These are phyloP conservation scores for Wallemia mellicola DNA, from an alignment of 1,284 basidiomycete species.

Conservation along the genomic window DNA sequence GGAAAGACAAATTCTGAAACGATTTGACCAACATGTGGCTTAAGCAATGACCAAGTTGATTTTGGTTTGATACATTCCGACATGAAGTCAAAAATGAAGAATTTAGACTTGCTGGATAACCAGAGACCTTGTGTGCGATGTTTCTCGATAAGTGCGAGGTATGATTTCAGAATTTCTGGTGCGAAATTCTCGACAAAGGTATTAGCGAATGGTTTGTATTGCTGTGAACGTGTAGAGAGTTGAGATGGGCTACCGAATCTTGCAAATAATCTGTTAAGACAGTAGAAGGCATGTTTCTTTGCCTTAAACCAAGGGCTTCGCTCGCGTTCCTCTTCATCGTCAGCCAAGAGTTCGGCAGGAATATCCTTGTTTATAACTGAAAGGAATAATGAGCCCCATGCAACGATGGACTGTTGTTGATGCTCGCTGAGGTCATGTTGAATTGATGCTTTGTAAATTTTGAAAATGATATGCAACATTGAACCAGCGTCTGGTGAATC, in stretches of 20 bases:
- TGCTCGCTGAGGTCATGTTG: constrained; percentile 34
- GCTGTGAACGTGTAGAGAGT: constrained; percentile 33
- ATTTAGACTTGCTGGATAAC: constrained; percentile 50
- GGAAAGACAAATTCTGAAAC: constrained; percentile 52
- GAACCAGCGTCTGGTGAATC: constrained; percentile 32
- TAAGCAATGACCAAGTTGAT: constrained; percentile 50
- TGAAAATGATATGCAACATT: constrained; percentile 49
- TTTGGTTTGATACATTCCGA: constrained; percentile 68
- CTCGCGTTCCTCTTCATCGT: constrained; percentile 40
- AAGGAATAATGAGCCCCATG: constrained; percentile 59
- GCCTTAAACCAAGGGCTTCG: constrained; percentile 54
- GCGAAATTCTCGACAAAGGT: constrained; percentile 49
- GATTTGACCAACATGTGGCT: constrained; percentile 43
- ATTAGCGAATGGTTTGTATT: constrained; percentile 37
- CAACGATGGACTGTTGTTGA: constrained; percentile 47
- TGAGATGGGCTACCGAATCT: constrained; percentile 61
- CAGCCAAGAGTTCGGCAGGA: constrained; percentile 30
- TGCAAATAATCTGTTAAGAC: constrained; percentile 41
- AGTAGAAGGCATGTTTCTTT: constrained; percentile 63
- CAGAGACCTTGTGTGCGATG: constrained; percentile 29
- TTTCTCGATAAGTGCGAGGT: constrained; percentile 40
- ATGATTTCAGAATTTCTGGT: constrained; percentile 50
- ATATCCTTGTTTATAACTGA: constrained; percentile 36
- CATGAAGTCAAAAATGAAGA: constrained; percentile 48
- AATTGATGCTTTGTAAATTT: constrained; percentile 50